Evolutionary conservation across 1,284 basidiomycete genomes (phyloP), one percentile per base, ranked within the genome.

Genomic region (Tetrapyrgos nigripes): DNA sequence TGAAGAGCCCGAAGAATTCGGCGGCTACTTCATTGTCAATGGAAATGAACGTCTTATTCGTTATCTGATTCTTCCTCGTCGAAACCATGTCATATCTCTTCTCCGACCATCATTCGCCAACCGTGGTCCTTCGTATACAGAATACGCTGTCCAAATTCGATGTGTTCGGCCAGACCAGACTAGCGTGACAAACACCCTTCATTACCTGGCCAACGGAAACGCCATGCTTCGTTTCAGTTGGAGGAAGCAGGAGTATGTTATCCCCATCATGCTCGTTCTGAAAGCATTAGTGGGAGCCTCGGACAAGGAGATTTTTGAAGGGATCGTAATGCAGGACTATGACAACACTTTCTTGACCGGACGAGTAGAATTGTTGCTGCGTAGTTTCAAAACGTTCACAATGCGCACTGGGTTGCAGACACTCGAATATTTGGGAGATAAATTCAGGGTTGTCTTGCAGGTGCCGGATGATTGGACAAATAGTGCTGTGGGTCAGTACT

Each of bases 21-120:
- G 97, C 48, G 97, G 97, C 27, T 99, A 99, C 80, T 99, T 99
- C 72, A 86, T 99, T 68, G 91, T 99, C 73, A 99, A 99, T 74
- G 97, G 97, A 62, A 99, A 98, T 79, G 97, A 99, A 79, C 94
- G 96, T 78, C 86, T 99, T 65, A 95, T 99, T 68, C 95, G 97
- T 59, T 98, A 96, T 78, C 91, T 97, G 70, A 96, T 96, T 74
- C 88, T 96, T 64, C 95, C 87, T 62, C 91, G 88, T 66, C 85
- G 96, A 61, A 94, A 97, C 72, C 93, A 96, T 76, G 93, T 93
- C 68, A 93, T 93, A 62, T 88, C 93, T 37, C 88, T 97, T 66
- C 79, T 92, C 63, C 91, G 95, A 45, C 88, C 92, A 29, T 91
- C 93, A 14, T 99, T 95, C 77, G 75, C 86, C 58, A 97, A 94